Percentiles rank a stretch among this genome's conserved stretches.
These are phyloP conservation scores for Ceratocystis harringtonii DNA, from an alignment of 2,329 filamentous ascomycete genomes.

Conservation along the genomic window DNA sequence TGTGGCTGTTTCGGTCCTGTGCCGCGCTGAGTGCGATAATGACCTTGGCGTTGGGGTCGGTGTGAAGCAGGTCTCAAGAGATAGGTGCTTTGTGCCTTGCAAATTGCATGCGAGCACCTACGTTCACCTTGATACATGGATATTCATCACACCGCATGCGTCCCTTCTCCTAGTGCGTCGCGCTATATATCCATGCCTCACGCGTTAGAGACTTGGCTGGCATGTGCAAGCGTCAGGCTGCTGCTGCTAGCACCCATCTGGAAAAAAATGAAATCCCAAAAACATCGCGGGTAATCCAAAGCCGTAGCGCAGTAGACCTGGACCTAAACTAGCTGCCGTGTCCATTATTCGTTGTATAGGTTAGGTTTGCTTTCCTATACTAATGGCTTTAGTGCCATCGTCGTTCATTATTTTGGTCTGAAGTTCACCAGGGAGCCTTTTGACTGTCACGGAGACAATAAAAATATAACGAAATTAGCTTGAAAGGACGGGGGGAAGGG, in stretches of 20 bases:
- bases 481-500: neutral
- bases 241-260: neutral
- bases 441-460: neutral
- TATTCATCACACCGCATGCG: neutral
- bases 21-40: too few relatives aligned
- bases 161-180: neutral
- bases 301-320: neutral
- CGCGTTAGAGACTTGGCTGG: neutral
- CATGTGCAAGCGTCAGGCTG: neutral
- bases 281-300: conserved; percentile 1
- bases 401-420: neutral
- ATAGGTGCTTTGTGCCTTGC: neutral
- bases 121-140: neutral
- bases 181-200: too few relatives aligned
- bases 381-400: neutral
- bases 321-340: neutral
- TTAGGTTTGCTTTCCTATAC: neutral
- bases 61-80: neutral
- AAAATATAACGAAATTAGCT: neutral
- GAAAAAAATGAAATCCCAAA: neutral
- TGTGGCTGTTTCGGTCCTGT: neutral
- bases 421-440: neutral
- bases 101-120: neutral
- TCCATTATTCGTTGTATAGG: neutral
- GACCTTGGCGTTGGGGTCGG: neutral